Percentiles rank a stretch among this genome's conserved stretches.
phyloP scores from a whole-genome alignment of 495 filamentous ascomycete genomes.

The Parathielavia appendiculata region DNA sequence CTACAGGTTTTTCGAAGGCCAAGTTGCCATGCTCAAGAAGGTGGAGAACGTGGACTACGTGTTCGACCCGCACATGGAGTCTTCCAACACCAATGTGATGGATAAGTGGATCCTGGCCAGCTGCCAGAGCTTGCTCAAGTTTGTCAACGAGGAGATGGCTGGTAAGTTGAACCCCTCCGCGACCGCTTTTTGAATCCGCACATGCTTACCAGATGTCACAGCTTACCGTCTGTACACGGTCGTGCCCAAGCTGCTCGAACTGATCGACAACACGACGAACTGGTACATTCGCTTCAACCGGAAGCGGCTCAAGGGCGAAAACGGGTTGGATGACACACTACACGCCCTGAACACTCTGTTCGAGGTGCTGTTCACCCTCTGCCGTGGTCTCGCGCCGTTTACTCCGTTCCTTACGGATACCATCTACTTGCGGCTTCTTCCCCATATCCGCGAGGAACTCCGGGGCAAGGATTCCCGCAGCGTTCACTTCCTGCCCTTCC shows the following conservation, averaged over 20 bases:
- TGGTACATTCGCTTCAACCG: conserved; percentile 99
- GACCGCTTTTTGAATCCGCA: neutral
- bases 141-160: conserved; percentile 93
- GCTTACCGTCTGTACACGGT: conserved; percentile 89
- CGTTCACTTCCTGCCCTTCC: conserved; percentile 90
- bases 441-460: conserved; percentile 54
- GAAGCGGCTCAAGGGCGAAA: conserved; percentile 89
- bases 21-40: conserved; percentile 90
- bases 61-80: conserved; percentile 72
- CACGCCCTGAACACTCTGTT: conserved; percentile 96
- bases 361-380: conserved; percentile 86
- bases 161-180: conserved; percentile 39
- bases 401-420: conserved; percentile 93
- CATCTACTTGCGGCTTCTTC: conserved; percentile 83
- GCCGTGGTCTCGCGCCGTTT: conserved; percentile 84
- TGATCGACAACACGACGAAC: conserved; percentile 95
- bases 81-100: conserved; percentile 85
- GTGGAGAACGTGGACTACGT: conserved; percentile 69
- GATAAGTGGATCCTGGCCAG: conserved; percentile 93
- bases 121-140: conserved; percentile 86
- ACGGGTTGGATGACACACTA: conserved; percentile 71
- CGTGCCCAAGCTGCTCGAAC: conserved; percentile 75
- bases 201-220: conserved; percentile 27
- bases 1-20: conserved; percentile 97
- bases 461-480: conserved; percentile 67